Conservation (phyloP, 2,329 filamentous ascomycete species). For the Endothia cerciana region DNA sequence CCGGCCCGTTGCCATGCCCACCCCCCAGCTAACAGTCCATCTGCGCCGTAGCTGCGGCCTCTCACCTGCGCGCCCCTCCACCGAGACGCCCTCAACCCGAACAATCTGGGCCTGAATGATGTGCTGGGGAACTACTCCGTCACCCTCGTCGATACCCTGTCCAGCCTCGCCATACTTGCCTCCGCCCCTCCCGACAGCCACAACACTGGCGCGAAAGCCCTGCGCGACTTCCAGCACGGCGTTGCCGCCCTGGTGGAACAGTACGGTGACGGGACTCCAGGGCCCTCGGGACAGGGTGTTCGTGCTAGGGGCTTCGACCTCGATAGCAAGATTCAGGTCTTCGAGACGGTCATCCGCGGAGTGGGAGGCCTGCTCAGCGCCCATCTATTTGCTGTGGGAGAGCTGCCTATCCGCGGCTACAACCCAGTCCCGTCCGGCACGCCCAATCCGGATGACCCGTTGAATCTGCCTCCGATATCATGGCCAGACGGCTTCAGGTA, state of each 20-base stretch:
- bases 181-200: conserved; percentile 66
- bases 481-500: conserved; percentile 84
- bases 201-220: conserved; percentile 61
- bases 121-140: conserved; percentile 96
- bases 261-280: conserved; percentile 82
- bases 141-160: conserved; percentile 92
- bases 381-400: conserved; percentile 89
- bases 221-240: conserved; percentile 78
- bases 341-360: conserved; percentile 95
- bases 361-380: conserved; percentile 89
- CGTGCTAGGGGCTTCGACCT: conserved; percentile 85
- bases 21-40: conserved; percentile 15
- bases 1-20: too few relatives aligned
- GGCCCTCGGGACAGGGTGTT: conserved; percentile 69
- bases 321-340: conserved; percentile 98
- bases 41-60: conserved; percentile 68
- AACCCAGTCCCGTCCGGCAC: conserved; percentile 50
- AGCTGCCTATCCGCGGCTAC: conserved; percentile 85
- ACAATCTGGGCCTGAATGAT: conserved; percentile 88
- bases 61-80: conserved; percentile 83
- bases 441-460: conserved; percentile 38
- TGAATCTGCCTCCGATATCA: conserved; percentile 59
- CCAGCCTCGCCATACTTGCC: conserved; percentile 89
- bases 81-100: conserved; percentile 78
- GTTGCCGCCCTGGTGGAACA: conserved; percentile 75